Evolutionary conservation across 148 eudicot species (phyloP).

Genomic region (Chenopodium berlandieri): DNA sequence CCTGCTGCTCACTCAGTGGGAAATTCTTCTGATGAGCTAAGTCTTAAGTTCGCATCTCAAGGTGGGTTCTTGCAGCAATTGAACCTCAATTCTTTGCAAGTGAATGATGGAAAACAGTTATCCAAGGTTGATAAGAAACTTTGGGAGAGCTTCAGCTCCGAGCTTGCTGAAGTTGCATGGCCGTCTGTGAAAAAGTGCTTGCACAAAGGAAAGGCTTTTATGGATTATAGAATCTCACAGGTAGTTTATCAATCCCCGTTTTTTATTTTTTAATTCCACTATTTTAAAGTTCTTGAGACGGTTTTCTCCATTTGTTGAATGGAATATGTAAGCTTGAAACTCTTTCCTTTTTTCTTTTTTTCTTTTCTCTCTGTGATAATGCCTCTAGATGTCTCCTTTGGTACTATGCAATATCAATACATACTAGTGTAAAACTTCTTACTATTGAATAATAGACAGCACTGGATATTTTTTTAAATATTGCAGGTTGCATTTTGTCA

Average conservation of each 20-base stretch:
- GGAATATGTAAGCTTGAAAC: neutral
- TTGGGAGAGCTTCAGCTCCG: slow-evolving; percentile 68
- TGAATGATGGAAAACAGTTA: slow-evolving; percentile 25
- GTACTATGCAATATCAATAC: neutral
- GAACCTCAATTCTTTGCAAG: slow-evolving; percentile 38
- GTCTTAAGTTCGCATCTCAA: slow-evolving; percentile 55
- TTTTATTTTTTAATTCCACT: neutral
- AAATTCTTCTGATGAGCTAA: slow-evolving; percentile 40
- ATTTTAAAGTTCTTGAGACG: neutral
- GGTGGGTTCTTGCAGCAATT: slow-evolving; percentile 86
- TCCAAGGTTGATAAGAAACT: slow-evolving; percentile 38
- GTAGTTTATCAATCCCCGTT: slow-evolving; percentile 29
- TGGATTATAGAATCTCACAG: slow-evolving; percentile 72
- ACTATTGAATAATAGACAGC: neutral
- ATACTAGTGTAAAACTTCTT: neutral
- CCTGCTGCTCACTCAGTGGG: slow-evolving; percentile 31
- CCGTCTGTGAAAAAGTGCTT: slow-evolving; percentile 66
- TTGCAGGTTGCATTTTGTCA: neutral
- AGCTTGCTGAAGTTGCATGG: slow-evolving; percentile 73
- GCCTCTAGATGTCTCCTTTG: neutral
- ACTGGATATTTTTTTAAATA: neutral
- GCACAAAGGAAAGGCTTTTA: slow-evolving; percentile 69
- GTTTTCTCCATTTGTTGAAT: slow-evolving; percentile 9
- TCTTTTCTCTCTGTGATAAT: neutral
- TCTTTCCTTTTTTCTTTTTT: neutral